Percentiles rank a stretch among this genome's conserved stretches.
Evolutionary conservation across 2,329 filamentous ascomycete species (phyloP).

Genomic region (Arthroderma sp.): DNA sequence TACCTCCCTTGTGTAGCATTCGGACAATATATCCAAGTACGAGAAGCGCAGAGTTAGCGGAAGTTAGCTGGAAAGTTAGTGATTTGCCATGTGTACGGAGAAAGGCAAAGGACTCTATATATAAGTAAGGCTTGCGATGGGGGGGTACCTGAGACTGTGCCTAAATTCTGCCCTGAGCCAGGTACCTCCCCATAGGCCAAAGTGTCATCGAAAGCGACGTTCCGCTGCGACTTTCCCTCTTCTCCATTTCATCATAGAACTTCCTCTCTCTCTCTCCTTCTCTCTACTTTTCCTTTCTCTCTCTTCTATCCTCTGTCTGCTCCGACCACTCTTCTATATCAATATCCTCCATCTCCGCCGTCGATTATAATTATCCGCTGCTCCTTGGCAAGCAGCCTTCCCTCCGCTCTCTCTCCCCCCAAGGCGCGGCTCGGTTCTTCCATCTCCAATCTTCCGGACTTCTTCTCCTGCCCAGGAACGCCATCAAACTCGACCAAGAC

Average conservation of each 20-base stretch:
- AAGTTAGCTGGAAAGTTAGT: neutral
- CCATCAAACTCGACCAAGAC: too few species aligned
- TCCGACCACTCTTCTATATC: constrained; percentile 7
- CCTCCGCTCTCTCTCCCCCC: constrained; percentile 13
- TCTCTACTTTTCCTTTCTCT: constrained; percentile 10
- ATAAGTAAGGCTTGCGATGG: neutral
- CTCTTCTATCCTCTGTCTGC: constrained; percentile 7
- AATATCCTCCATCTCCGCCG: constrained; percentile 13
- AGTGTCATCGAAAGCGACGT: neutral
- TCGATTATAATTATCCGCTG: neutral
- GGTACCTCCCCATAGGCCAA: neutral
- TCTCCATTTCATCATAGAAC: constrained; percentile 1
- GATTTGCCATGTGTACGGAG: neutral
- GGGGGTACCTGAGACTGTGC: neutral
- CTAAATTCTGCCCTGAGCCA: neutral
- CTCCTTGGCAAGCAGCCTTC: constrained; percentile 5
- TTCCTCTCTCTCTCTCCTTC: constrained; percentile 1
- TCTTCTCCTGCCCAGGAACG: neutral
- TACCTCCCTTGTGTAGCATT: neutral
- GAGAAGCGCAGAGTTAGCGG: neutral
- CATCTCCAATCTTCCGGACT: constrained; percentile 2
- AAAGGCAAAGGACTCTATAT: neutral
- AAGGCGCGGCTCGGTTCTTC: constrained; percentile 12
- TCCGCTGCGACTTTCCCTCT: constrained; percentile 5
- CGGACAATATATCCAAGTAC: neutral